phyloP scores from a whole-genome alignment of 495 filamentous ascomycete species.

The Viridothelium virens region DNA sequence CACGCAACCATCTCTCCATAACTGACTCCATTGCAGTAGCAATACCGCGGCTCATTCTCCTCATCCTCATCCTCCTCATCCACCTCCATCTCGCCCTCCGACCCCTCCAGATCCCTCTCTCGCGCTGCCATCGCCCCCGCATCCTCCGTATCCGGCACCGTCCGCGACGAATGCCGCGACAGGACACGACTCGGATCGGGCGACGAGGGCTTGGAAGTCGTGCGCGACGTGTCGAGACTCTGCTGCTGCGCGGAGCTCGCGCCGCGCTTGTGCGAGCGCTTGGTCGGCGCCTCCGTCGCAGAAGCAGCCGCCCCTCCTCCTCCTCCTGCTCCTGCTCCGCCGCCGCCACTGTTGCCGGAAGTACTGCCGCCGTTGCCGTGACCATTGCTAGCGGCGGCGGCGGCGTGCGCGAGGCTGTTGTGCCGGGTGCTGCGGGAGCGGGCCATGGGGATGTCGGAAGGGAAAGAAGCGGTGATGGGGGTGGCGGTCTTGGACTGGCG shows the following conservation, averaged over 20 bases:
- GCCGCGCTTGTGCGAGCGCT: conserved; percentile 7
- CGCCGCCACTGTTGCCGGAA: not conserved
- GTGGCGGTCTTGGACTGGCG: conserved; percentile 23
- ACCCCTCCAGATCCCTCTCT: conserved; percentile 7
- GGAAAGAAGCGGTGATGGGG: conserved; percentile 20
- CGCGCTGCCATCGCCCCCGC: not conserved
- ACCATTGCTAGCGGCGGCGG: not conserved
- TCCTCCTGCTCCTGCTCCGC: too few species aligned
- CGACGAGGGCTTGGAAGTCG: not conserved
- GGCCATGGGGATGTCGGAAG: conserved; percentile 13
- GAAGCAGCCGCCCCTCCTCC: not conserved
- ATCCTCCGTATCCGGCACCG: not conserved
- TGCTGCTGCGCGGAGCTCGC: not conserved
- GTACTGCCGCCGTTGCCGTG: not conserved
- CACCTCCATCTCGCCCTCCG: conserved; percentile 10
- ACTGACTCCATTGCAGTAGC: conserved; percentile 84
- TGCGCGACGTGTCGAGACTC: not conserved
- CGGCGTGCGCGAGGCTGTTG: not conserved
- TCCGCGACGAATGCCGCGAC: conserved; percentile 4
- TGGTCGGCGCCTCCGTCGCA: not conserved
- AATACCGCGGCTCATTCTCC: conserved; percentile 79
- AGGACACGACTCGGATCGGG: not conserved
- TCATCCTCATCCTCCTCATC: conserved; percentile 61
- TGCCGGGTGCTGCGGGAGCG: conserved; percentile 23
- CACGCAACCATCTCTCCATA: conserved; percentile 99